Conservation (phyloP, 2,329 filamentous ascomycete species). For the Penicillium crustosum region DNA sequence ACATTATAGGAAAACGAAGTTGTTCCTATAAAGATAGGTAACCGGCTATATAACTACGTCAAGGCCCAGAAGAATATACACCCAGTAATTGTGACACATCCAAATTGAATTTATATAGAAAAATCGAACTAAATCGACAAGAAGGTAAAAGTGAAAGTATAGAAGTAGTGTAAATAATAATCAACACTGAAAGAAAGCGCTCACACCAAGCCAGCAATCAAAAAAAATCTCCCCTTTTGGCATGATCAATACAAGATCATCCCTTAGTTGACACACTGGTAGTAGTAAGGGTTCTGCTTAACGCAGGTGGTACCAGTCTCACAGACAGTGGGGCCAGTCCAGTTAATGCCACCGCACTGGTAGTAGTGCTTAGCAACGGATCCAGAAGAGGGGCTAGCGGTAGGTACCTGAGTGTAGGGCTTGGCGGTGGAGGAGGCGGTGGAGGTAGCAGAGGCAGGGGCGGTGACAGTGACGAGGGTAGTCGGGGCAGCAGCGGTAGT, state of each 20-base stretch:
- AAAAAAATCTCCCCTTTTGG: constrained; percentile 12
- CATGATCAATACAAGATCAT: neutral
- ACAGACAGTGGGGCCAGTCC: constrained; percentile 38
- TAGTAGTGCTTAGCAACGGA: constrained; percentile 23
- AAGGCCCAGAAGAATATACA: neutral
- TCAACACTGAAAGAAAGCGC: constrained; percentile 8
- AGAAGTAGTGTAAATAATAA: constrained; percentile 7
- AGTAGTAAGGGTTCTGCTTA: constrained; percentile 40
- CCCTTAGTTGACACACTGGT: constrained; percentile 34
- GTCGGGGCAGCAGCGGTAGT: constrained; percentile 6
- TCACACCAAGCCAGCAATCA: constrained; percentile 10
- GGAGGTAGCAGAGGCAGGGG: neutral
- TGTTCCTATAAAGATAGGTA: neutral
- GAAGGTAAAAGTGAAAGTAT: constrained; percentile 17
- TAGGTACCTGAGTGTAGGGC: neutral
- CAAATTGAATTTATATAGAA: constrained; percentile 4
- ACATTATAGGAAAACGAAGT: too few species aligned
- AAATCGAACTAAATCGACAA: constrained; percentile 9
- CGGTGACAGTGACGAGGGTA: constrained; percentile 5
- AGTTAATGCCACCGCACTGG: constrained; percentile 41
- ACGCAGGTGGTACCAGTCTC: constrained; percentile 35
- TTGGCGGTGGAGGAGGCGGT: neutral
- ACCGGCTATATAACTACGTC: neutral
- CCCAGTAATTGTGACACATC: neutral
- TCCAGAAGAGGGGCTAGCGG: constrained; percentile 9